A percentile compares a stretch with the other conserved stretches of the same genome.
Conservation (phyloP, 2,329 filamentous ascomycete species). For the Trichoderma asperellum region DNA sequence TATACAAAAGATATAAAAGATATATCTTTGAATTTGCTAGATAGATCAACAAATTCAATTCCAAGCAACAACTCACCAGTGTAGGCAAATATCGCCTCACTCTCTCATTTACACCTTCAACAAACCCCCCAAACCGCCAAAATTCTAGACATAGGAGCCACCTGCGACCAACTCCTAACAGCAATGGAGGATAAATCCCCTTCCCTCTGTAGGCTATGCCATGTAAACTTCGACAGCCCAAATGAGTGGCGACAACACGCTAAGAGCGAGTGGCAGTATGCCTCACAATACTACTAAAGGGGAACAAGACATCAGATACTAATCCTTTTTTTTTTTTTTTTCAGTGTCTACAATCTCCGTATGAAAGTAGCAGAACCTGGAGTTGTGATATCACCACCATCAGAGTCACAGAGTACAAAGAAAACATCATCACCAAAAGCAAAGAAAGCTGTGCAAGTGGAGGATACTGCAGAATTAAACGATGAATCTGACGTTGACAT, state of each 20-base stretch:
- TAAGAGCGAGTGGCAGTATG: conserved; percentile 36
- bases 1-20: conserved; percentile 6
- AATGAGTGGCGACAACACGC: conserved; percentile 34
- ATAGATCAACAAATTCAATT: neutral
- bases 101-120: neutral
- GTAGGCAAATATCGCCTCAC: neutral
- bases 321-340: neutral
- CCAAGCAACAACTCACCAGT: neutral
- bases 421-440: conserved; percentile 11
- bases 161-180: conserved; percentile 1
- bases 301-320: neutral
- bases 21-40: neutral
- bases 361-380: conserved; percentile 33
- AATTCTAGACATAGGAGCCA: conserved; percentile 2
- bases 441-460: neutral
- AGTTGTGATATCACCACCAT: conserved; percentile 27
- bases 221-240: conserved; percentile 30
- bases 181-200: conserved; percentile 30
- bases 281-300: neutral
- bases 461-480: neutral
- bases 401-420: conserved; percentile 14
- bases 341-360: conserved; percentile 36
- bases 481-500: neutral
- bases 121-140: conserved; percentile 13
- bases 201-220: conserved; percentile 33